These are phyloP conservation scores for Meira nashicola DNA, from an alignment of 1,284 basidiomycete species.

Conservation along the genomic window DNA sequence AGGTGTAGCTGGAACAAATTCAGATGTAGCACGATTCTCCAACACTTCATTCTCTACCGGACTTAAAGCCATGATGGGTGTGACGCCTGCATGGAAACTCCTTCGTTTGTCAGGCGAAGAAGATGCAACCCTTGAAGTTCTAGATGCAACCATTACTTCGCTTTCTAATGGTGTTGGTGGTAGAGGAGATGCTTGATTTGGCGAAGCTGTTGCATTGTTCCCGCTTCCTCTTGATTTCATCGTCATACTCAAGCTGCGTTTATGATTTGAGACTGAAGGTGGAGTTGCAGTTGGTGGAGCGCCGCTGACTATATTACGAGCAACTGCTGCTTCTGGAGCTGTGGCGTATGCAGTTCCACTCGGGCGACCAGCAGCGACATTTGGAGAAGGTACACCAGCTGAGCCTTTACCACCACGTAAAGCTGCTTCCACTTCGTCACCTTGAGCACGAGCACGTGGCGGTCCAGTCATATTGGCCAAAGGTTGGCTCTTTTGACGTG, in stretches of 20 bases:
- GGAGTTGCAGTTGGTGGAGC: background rate
- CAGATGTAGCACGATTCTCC: background rate
- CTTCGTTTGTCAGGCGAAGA: conserved; percentile 18
- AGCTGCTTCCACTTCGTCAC: conserved; percentile 44
- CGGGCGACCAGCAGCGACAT: background rate
- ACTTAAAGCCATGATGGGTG: conserved; percentile 1
- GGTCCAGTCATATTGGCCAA: conserved; percentile 44
- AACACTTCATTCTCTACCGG: background rate
- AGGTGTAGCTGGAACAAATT: background rate
- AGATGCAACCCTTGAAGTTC: background rate
- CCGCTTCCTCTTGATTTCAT: conserved; percentile 16
- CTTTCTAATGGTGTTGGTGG: no score
- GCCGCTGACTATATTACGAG: background rate
- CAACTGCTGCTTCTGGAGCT: conserved; percentile 9
- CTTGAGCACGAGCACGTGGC: conserved; percentile 44
- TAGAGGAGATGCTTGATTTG: conserved; percentile 3
- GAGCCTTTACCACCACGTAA: conserved; percentile 26
- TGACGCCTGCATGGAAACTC: conserved; percentile 17
- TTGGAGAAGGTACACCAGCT: background rate
- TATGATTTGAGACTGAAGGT: conserved; percentile 18
- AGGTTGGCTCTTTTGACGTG: conserved; percentile 48
- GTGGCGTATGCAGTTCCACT: background rate
- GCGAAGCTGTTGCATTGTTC: background rate
- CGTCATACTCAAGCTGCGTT: conserved; percentile 33
- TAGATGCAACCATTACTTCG: no score